Evolutionary conservation across 2,329 filamentous ascomycete genomes (phyloP).

Genomic region (Ceratocystis albifundus): DNA sequence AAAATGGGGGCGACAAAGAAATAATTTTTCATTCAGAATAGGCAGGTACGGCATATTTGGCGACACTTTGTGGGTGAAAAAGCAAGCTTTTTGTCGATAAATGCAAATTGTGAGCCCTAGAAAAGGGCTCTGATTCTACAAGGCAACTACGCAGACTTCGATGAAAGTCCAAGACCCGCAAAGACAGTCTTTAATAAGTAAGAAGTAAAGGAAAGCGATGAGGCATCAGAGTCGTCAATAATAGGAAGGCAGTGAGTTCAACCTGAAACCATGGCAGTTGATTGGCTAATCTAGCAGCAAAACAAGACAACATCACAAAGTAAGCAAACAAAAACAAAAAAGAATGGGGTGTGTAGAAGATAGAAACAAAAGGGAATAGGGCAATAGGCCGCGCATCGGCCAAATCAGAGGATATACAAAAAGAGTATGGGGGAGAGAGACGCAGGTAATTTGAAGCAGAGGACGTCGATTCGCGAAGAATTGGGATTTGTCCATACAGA

Average conservation of each 20-base stretch:
- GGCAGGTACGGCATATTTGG: too few relatives aligned
- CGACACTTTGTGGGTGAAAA: background rate
- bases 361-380: background rate
- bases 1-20: background rate
- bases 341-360: background rate
- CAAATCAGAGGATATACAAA: background rate
- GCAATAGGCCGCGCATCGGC: background rate
- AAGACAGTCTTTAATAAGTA: background rate
- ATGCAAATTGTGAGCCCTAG: background rate
- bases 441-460: background rate
- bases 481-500: background rate
- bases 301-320: background rate
- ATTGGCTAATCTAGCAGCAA: slow-evolving; percentile 3
- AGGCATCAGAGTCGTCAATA: background rate
- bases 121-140: background rate
- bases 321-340: background rate
- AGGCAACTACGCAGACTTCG: background rate
- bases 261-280: background rate
- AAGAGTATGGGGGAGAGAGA: too few relatives aligned
- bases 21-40: background rate
- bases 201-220: background rate
- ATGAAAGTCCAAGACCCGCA: background rate
- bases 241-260: background rate
- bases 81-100: background rate
- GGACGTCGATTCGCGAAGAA: background rate